Evolutionary conservation across 768 basidiomycete genomes (phyloP), one percentile per base, ranked within the genome.

Genomic region (Kwoniella europaea): DNA sequence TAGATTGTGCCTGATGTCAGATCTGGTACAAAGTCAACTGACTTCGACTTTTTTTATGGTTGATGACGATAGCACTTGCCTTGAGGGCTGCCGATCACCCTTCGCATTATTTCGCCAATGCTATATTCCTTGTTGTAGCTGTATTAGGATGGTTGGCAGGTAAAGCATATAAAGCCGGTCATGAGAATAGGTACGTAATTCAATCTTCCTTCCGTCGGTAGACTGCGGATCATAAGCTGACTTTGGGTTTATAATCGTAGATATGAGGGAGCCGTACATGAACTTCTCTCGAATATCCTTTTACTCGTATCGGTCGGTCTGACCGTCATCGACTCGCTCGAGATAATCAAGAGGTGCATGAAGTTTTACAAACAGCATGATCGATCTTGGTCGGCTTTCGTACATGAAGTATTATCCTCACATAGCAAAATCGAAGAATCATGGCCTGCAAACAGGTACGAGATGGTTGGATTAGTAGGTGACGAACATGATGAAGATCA

Each of bases 81-180:
- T 86, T 97, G 70, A 89, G 94, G 43, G 90, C 91, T 16, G 90
- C 91, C 0, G 89, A 89, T 60, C 91, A 93, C 77, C 84, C 90
- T 0, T 88, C 86, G 74, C 90, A 90, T 66, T 86, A 86, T 24
- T 59, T 90, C 16, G 86, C 87, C 7, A 87, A 90, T n/a, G 61
- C 88, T 35, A 84, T 85, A 0, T 94, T 94, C 84, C 90, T 91
- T 79, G 83, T 74, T 13, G 85, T 91, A 22, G 85, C 86, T 63
- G 82, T 85, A 1, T 80, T 95, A 52, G 92, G 92, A 4, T 88
- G 90, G 80, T 86, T 88, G 15, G 84, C 90, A 22, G 90, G 90
- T 75, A 86, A 86, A 2, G 80, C 92, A 24, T 97, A 98, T 83
- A 86, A 86, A 55, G 92, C 92, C 73, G 82, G 90, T 62, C 93